These are phyloP conservation scores for Candida smagusa DNA, from an alignment of 1,139 yeast genomes.

Conservation along the genomic window DNA sequence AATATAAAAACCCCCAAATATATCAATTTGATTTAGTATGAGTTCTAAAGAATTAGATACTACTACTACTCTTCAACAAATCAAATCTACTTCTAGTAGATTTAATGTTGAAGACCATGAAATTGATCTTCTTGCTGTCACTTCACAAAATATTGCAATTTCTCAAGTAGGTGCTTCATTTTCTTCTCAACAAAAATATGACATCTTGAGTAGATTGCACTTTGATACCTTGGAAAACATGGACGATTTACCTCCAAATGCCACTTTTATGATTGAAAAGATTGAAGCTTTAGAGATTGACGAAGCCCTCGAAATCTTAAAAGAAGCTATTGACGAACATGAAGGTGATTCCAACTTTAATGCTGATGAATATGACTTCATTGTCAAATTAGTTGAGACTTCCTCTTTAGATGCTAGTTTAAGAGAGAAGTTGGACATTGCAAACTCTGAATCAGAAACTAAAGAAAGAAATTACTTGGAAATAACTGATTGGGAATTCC, in stretches of 20 bases:
- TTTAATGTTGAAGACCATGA: conserved; percentile 13
- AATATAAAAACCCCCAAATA: no score
- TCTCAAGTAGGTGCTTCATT: conserved; percentile 27
- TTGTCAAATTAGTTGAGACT: conserved; percentile 7
- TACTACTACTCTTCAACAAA: neutral
- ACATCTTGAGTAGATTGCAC: conserved; percentile 25
- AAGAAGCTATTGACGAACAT: conserved; percentile 16
- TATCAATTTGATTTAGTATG: no score
- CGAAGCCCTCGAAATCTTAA: conserved; percentile 19
- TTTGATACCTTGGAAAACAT: conserved; percentile 23
- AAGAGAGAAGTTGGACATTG: neutral
- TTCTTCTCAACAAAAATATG: conserved; percentile 24
- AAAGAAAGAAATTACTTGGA: conserved; percentile 1
- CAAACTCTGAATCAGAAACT: neutral
- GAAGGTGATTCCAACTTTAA: conserved; percentile 25
- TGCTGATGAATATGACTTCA: conserved; percentile 13
- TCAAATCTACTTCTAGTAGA: conserved; percentile 4
- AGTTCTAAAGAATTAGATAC: neutral
- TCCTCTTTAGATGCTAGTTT: conserved; percentile 4
- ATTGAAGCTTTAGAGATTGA: conserved; percentile 13
- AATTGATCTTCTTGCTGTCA: conserved; percentile 11
- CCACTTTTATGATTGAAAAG: conserved; percentile 21
- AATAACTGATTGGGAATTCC: conserved; percentile 14
- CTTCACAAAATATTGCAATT: conserved; percentile 18
- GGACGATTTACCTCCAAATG: conserved; percentile 30